Base-by-base conservation (phyloP, 1,284 basidiomycete genomes). In the Sparassis latifolia region DNA sequence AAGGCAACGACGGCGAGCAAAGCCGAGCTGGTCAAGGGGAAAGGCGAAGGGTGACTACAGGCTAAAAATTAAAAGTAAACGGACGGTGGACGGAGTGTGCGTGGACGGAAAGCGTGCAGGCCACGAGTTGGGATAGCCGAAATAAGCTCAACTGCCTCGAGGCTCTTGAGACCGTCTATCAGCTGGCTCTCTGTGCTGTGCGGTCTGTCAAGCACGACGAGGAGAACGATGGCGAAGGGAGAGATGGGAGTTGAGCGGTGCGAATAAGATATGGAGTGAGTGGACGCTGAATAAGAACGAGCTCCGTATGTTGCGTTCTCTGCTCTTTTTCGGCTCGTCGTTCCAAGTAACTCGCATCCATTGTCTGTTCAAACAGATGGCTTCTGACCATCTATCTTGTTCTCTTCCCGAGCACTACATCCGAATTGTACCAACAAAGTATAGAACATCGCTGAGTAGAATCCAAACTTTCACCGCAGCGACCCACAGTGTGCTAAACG, bases 121-220 rank as follows among this genome's bases (percentile, higher is more conserved):
- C 66, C 66, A 67, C 66, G 66, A 67, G 66, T 66, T 62, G 59
- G 58, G 59, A 61, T 46, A 56, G 54, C 62, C 59, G 62, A 62
- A 55, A 52, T 38, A 48, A 49, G 48, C 51, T 53, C 49, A 48
- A 45, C 46, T 56, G 64, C 65, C 64, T 65, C 60, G 65, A 60
- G 59, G 64, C 62, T 43, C 56, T 42, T 39, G 54, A 46, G 37
- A 42, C 33, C 37, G 49, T 28, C 7, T 27, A 27, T 42, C 40
- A 7, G 20, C 5, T n/a, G 9, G 7, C 35, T 9, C 9, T 9
- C 35, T 38, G 35, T n/a, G 35, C n/a, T n/a, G 9, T 38, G 35
- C 9, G 7, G 35, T n/a, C 6, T 6, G 9, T 27, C 10, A 27
- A 42, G 40, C 45, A 35, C 32, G 45, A 28, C 45, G 35, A 39